Percentiles rank a stretch among this genome's conserved stretches.
phyloP scores from a whole-genome alignment of 2,329 filamentous ascomycete species.

The Phaeosphaeriaceae sp. region DNA sequence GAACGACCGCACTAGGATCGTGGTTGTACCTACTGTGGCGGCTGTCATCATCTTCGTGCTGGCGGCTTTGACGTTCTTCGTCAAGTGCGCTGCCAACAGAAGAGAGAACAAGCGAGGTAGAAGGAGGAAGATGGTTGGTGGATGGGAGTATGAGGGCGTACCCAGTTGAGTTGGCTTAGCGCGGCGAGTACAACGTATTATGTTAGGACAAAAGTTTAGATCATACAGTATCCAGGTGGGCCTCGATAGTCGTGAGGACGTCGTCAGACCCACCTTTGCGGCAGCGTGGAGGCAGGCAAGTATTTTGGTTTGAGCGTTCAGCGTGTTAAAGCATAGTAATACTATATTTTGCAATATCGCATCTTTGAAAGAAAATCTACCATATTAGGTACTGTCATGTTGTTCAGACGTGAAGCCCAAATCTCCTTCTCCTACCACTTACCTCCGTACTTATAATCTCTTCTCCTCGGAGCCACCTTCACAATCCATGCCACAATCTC shows the following conservation, averaged over 20 bases:
- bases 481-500: too few species aligned
- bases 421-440: background rate
- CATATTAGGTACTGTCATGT: background rate
- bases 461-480: background rate
- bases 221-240: too few species aligned
- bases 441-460: background rate
- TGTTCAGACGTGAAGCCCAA: too few species aligned
- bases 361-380: background rate
- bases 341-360: background rate
- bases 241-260: too few species aligned
- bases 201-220: too few species aligned
- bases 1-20: conserved; percentile 54
- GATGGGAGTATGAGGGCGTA: conserved; percentile 74
- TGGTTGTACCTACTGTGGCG: conserved; percentile 69
- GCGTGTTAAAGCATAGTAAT: background rate
- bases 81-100: conserved; percentile 71
- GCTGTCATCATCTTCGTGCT: conserved; percentile 69
- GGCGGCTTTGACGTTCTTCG: conserved; percentile 67
- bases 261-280: too few species aligned
- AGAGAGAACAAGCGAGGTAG: conserved; percentile 60
- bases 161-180: conserved; percentile 48
- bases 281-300: too few species aligned
- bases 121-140: conserved; percentile 57
- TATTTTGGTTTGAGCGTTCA: background rate
- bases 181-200: background rate